These are phyloP conservation scores for Zygosaccharomyces rouxii DNA, from an alignment of 805 yeast genomes.

Conservation along the genomic window DNA sequence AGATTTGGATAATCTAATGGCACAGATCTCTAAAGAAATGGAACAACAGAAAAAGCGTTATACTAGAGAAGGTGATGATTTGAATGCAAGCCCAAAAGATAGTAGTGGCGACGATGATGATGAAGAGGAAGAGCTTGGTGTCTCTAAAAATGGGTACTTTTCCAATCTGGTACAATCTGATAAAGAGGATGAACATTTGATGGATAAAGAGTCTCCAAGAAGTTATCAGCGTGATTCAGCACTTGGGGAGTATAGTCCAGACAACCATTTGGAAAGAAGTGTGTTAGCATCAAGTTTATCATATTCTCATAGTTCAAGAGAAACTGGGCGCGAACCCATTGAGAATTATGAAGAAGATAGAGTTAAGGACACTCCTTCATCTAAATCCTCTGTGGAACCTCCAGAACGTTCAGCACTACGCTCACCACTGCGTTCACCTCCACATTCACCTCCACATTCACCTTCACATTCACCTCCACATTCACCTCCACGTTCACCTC, in stretches of 20 bases:
- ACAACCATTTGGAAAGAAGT: background rate
- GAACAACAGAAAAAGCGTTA: conserved; percentile 16
- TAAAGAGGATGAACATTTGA: conserved; percentile 6
- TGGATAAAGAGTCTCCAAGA: background rate
- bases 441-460: no score
- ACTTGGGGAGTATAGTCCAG: conserved; percentile 1
- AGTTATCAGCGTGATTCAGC: background rate
- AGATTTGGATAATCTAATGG: conserved; percentile 31
- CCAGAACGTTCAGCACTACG: background rate
- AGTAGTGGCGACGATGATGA: conserved; percentile 1
- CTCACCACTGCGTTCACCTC: background rate
- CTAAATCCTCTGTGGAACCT: background rate
- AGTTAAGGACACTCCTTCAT: background rate
- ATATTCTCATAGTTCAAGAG: conserved; percentile 3
- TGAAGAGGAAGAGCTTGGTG: conserved; percentile 20
- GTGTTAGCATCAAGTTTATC: conserved; percentile 1
- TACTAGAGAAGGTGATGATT: conserved; percentile 1
- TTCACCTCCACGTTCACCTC: background rate
- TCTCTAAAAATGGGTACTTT: conserved; percentile 25
- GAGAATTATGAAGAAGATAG: background rate
- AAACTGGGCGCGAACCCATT: background rate
- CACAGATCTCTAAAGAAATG: conserved; percentile 33
- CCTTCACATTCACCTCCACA: no score
- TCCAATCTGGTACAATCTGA: conserved; percentile 14
- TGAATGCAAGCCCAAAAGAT: conserved; percentile 1